Percentiles rank a stretch among this genome's conserved stretches.
Evolutionary conservation across 208 protist species (phyloP).

Genomic region (Wallacemonas sp.): DNA sequence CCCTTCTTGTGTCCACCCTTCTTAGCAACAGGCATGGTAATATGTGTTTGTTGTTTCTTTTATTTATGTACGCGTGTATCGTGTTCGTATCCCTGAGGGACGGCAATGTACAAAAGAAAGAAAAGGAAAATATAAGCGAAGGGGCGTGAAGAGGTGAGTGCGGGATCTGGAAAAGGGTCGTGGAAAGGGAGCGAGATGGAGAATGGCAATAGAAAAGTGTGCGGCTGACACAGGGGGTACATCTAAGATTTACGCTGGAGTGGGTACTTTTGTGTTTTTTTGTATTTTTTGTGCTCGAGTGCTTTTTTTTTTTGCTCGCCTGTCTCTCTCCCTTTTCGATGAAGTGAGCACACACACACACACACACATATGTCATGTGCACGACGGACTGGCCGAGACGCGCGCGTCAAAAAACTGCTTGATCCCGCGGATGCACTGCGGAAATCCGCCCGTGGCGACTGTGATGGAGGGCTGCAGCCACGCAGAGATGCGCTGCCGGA

Average conservation of each 20-base stretch:
- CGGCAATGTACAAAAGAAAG: too few species aligned
- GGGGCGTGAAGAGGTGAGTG: neutral
- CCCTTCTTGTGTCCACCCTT: conserved; percentile 17
- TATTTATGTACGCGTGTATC: neutral
- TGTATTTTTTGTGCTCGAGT: neutral
- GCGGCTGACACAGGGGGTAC: too few species aligned
- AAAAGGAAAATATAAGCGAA: too few species aligned
- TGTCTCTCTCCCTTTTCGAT: conserved; percentile 10
- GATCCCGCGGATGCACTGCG: conserved; percentile 45
- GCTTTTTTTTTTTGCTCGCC: neutral
- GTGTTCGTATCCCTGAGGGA: too few species aligned
- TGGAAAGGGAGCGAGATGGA: too few species aligned
- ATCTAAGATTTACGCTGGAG: too few species aligned
- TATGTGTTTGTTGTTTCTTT: conserved; percentile 10
- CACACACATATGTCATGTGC: too few species aligned
- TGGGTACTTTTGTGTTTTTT: too few species aligned
- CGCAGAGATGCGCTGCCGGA: conserved; percentile 38
- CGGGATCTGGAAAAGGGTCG: too few species aligned
- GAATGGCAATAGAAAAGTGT: too few species aligned
- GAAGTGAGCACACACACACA: too few species aligned
- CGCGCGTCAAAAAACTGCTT: conserved; percentile 15
- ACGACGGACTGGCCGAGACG: too few species aligned
- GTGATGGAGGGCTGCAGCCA: conserved; percentile 59
- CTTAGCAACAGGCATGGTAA: conserved; percentile 9
- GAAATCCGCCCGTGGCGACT: conserved; percentile 21